Evolutionary conservation across 352 stramenopile genomes (phyloP).

Genomic region (Aphanomyces astaci): DNA sequence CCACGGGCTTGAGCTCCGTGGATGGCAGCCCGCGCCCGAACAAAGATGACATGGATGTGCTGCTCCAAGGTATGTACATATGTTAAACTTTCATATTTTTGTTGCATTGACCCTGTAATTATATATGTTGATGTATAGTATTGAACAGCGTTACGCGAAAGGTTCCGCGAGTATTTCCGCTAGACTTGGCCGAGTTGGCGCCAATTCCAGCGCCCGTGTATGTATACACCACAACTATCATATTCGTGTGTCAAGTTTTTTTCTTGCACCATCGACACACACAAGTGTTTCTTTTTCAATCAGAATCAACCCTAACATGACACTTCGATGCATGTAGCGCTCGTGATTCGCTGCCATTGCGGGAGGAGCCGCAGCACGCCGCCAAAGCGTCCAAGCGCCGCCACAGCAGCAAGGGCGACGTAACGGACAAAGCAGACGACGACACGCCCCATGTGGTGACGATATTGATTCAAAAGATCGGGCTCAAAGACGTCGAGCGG

Average conservation of each 20-base stretch:
- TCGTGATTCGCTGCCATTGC: conserved; percentile 9
- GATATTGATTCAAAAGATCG: conserved; percentile 45
- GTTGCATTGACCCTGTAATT: too few species aligned
- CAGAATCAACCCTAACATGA: too few species aligned
- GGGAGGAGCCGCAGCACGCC: not conserved
- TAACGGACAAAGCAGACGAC: not conserved
- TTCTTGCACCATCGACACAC: too few species aligned
- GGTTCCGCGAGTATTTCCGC: conserved; percentile 37
- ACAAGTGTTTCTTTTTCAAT: too few species aligned
- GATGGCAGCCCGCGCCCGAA: conserved; percentile 44
- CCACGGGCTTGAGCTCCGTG: conserved; percentile 47
- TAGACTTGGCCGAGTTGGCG: conserved; percentile 25
- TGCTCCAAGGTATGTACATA: conserved; percentile 55
- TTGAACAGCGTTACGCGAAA: conserved; percentile 34
- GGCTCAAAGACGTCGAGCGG: conserved; percentile 49
- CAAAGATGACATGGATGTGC: conserved; percentile 60
- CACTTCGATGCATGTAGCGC: too few species aligned
- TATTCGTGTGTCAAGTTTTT: too few species aligned
- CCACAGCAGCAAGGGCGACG: not conserved
- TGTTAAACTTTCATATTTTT: too few species aligned
- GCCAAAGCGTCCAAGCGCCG: not conserved
- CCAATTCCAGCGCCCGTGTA: too few species aligned
- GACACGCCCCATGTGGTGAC: not conserved
- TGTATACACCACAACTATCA: too few species aligned
- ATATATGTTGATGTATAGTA: too few species aligned